phyloP scores from a whole-genome alignment of 331 rosid genomes.

The Saraca asoca region DNA sequence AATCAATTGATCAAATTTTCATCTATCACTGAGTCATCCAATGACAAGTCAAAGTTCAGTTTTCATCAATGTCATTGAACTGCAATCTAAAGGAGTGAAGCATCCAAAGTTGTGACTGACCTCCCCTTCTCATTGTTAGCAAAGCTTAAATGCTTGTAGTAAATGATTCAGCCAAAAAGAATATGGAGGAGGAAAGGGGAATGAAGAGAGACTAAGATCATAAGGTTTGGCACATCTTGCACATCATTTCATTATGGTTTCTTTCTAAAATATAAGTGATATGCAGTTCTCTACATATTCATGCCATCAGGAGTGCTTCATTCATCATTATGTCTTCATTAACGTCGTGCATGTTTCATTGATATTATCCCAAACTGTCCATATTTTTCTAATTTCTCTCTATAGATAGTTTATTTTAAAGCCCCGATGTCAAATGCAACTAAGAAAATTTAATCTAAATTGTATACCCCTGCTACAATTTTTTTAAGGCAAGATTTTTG shows the following conservation, averaged over 20 bases:
- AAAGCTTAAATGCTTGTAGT: not conserved
- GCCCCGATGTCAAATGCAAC: not conserved
- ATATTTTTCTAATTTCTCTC: not conserved
- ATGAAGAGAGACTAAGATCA: not conserved
- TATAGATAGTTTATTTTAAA: not conserved
- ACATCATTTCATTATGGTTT: not conserved
- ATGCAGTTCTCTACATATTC: not conserved
- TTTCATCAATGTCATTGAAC: no score
- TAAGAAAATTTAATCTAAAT: not conserved
- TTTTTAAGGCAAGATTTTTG: constrained; percentile 1
- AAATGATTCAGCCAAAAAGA: not conserved
- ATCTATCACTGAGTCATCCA: not conserved
- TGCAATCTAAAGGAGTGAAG: no score
- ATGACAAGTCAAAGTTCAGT: not conserved
- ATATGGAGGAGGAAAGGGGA: not conserved
- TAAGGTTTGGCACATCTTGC: constrained; percentile 3
- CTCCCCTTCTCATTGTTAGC: not conserved
- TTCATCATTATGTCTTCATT: constrained; percentile 12
- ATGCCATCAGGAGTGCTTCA: not conserved
- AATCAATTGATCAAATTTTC: not conserved
- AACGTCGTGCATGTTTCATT: constrained; percentile 1
- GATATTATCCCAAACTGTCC: constrained; percentile 6
- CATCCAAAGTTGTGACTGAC: not conserved
- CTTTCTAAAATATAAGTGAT: not conserved
- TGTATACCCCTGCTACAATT: constrained; percentile 11